Conservation (phyloP, 176 grass and related monocot species). For the Bothriochloa decipiens region DNA sequence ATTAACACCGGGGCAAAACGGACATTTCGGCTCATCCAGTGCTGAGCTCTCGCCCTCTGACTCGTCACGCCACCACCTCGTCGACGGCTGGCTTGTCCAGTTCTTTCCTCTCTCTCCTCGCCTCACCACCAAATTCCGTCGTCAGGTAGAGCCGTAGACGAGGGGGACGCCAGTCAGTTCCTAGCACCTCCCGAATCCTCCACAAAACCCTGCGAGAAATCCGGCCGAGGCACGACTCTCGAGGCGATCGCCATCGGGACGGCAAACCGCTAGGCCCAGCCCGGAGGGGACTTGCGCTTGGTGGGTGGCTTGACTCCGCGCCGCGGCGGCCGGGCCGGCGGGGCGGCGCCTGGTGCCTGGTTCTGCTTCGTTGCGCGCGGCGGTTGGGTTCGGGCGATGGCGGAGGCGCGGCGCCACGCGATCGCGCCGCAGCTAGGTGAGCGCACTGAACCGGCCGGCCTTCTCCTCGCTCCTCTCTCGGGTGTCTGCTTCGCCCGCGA, state of each 20-base stretch:
- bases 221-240: background rate
- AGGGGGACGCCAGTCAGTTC: background rate
- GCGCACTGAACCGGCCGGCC: background rate
- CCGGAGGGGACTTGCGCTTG: background rate
- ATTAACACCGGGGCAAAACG: constrained; percentile 9
- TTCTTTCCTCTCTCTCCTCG: background rate
- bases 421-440: constrained; percentile 78
- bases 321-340: no score
- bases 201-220: constrained; percentile 29
- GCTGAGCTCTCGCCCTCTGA: background rate
- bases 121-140: constrained; percentile 4
- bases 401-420: constrained; percentile 69
- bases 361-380: background rate
- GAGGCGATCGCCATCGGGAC: background rate
- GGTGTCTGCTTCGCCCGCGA: background rate
- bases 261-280: background rate
- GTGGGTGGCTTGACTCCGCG: background rate
- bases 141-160: background rate
- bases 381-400: constrained; percentile 40
- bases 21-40: background rate
- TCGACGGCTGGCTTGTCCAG: constrained; percentile 16
- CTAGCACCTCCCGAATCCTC: background rate
- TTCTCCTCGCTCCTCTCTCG: background rate
- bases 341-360: background rate
- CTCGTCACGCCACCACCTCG: background rate